Conservation (phyloP, 2,329 filamentous ascomycete genomes). For the Stagonosporopsis rhizophila region DNA sequence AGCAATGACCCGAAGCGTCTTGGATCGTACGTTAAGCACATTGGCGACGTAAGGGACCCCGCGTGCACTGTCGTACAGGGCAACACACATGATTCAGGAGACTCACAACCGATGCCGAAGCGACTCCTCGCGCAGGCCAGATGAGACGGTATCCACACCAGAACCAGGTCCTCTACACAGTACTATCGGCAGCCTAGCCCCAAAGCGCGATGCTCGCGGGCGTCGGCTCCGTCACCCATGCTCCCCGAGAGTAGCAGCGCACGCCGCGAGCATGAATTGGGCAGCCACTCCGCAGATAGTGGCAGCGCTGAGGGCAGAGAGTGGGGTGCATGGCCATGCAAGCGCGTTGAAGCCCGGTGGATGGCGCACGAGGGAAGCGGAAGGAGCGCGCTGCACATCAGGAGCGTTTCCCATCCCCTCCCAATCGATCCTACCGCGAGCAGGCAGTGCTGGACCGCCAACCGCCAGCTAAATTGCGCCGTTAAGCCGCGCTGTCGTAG, state of each 20-base stretch:
- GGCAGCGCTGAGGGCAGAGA: background rate
- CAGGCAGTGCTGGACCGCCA: background rate
- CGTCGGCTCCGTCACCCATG: constrained; percentile 1
- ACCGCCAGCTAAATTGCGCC: background rate
- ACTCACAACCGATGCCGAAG: background rate
- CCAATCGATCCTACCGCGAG: constrained; percentile 8
- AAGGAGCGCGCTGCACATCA: constrained; percentile 16
- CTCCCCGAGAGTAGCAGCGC: background rate
- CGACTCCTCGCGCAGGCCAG: background rate
- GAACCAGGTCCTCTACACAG: background rate
- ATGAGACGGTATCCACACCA: constrained; percentile 5
- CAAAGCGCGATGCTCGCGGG: background rate
- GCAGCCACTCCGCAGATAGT: constrained; percentile 8
- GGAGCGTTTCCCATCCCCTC: background rate
- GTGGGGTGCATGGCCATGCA: constrained; percentile 11
- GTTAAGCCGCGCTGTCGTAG: background rate
- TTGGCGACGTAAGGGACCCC: constrained; percentile 10
- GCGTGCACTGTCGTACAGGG: background rate
- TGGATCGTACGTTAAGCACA: constrained; percentile 10
- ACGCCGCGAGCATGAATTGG: background rate
- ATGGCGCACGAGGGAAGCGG: constrained; percentile 10
- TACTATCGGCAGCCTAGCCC: background rate
- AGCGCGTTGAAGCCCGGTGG: constrained; percentile 5
- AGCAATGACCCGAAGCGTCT: constrained; percentile 1
- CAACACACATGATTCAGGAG: constrained; percentile 5